These are phyloP conservation scores for Dunaliella primolecta DNA, from an alignment of 139 green algal genomes.

Conservation along the genomic window DNA sequence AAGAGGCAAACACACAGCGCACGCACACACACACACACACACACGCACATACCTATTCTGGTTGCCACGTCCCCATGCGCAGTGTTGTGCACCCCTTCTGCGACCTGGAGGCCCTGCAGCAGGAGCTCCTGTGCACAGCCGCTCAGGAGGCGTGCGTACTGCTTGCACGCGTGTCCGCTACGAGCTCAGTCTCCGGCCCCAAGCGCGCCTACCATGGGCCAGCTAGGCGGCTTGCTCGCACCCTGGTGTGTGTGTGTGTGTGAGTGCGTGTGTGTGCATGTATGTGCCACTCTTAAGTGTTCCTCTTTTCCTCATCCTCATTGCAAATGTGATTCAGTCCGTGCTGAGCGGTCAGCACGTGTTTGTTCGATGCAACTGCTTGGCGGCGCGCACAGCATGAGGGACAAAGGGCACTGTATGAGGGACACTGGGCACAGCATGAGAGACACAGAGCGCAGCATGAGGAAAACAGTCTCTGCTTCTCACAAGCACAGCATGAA, in stretches of 20 bases:
- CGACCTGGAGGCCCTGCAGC: slow-evolving; percentile 9
- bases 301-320: too few species aligned
- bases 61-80: not conserved
- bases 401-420: too few species aligned
- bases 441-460: too few species aligned
- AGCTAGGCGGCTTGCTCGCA: slow-evolving; percentile 69
- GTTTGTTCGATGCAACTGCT: too few species aligned
- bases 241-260: slow-evolving; percentile 51
- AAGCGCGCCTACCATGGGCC: slow-evolving; percentile 53
- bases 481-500: too few species aligned
- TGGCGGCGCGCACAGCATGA: too few species aligned
- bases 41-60: not conserved
- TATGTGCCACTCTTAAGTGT: too few species aligned
- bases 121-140: slow-evolving; percentile 61
- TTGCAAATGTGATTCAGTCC: too few species aligned
- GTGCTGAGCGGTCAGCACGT: too few species aligned
- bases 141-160: slow-evolving; percentile 66
- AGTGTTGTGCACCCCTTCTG: not conserved
- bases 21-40: not conserved
- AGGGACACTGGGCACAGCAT: too few species aligned
- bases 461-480: too few species aligned
- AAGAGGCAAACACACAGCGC: too few species aligned
- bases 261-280: not conserved
- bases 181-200: not conserved
- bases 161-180: slow-evolving; percentile 36